phyloP scores from a whole-genome alignment of 2,329 filamentous ascomycete species.

The Claviceps sorghi region DNA sequence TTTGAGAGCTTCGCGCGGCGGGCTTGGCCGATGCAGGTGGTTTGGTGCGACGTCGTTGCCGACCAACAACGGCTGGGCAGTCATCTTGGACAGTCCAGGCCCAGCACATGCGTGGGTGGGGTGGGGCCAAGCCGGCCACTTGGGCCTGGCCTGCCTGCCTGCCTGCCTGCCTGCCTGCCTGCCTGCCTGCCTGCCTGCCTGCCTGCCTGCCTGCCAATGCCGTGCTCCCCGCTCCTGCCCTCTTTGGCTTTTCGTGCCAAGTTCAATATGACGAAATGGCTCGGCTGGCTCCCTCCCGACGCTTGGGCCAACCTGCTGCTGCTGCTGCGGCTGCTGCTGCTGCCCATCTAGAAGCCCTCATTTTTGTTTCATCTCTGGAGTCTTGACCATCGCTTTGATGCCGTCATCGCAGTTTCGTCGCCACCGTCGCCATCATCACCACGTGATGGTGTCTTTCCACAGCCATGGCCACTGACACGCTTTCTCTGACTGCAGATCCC shows the following conservation, averaged over 20 bases:
- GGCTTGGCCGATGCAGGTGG: not conserved
- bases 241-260: not conserved
- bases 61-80: not conserved
- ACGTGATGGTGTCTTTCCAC: not conserved
- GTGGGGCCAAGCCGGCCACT: no score
- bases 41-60: not conserved
- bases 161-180: no score
- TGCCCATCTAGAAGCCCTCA: not conserved
- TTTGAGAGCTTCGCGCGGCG: slow-evolving; percentile 3
- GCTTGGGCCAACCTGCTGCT: not conserved
- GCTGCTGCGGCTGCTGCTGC: not conserved
- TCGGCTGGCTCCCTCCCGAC: not conserved
- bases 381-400: not conserved
- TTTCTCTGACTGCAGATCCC: slow-evolving; percentile 29
- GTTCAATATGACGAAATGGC: not conserved
- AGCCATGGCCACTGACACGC: slow-evolving; percentile 20
- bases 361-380: not conserved
- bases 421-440: no score
- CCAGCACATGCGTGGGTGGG: no score
- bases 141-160: no score
- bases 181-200: no score
- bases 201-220: not conserved
- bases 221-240: not conserved
- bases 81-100: not conserved
- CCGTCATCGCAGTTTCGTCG: not conserved